phyloP scores from a whole-genome alignment of 371 early-diverging fungal genomes.

The Actinomucor elegans region DNA sequence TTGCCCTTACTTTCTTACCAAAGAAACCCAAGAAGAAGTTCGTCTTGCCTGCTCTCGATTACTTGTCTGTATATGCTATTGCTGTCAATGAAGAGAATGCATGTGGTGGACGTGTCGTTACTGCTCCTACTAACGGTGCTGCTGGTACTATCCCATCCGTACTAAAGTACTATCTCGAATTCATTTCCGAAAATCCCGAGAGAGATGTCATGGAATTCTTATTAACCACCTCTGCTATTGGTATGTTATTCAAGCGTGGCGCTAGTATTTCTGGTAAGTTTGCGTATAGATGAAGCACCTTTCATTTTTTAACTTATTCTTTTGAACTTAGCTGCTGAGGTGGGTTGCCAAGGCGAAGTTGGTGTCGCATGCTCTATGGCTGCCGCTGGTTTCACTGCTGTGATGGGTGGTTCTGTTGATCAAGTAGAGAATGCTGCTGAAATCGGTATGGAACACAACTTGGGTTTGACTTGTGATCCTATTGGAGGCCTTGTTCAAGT shows the following conservation, averaged over 20 bases:
- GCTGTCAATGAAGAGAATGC: constrained; percentile 98
- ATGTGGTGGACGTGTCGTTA: constrained; percentile 92
- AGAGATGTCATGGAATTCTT: constrained; percentile 91
- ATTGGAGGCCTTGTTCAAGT: constrained; percentile 92
- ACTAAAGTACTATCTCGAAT: constrained; percentile 93
- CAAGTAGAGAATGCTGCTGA: constrained; percentile 96
- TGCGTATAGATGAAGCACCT: not conserved
- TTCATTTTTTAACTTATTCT: not conserved
- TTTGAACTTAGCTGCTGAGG: constrained; percentile 74
- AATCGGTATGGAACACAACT: constrained; percentile 96
- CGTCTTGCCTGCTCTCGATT: constrained; percentile 80
- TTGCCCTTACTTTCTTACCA: constrained; percentile 37
- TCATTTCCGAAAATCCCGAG: constrained; percentile 85
- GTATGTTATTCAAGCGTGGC: constrained; percentile 95
- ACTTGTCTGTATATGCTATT: constrained; percentile 92
- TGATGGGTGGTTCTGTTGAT: constrained; percentile 89
- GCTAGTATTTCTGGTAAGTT: constrained; percentile 74
- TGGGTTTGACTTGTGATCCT: constrained; percentile 94
- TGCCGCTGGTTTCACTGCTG: constrained; percentile 92
- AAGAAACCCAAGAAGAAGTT: constrained; percentile 47
- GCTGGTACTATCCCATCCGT: constrained; percentile 93
- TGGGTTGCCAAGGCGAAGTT: constrained; percentile 91
- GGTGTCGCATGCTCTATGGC: constrained; percentile 97
- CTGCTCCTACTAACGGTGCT: constrained; percentile 93
- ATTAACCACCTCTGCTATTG: constrained; percentile 90